These are phyloP conservation scores for Endogone sp. DNA, from an alignment of 192 early-diverging fungal species.

Conservation along the genomic window DNA sequence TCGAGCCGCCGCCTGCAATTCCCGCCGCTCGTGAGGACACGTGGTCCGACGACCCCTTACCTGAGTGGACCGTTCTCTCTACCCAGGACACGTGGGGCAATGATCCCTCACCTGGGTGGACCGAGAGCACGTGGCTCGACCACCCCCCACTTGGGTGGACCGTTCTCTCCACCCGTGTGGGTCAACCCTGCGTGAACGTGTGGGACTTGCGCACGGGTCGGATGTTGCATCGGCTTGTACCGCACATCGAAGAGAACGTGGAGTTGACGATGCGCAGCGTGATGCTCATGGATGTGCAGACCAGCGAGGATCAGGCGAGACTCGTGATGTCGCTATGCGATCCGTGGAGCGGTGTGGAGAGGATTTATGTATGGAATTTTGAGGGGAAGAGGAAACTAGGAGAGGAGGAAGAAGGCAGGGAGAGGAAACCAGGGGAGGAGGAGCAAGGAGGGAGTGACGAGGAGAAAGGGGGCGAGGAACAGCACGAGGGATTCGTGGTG, in stretches of 20 bases:
- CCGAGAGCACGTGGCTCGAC: too few relatives aligned
- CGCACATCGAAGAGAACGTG: constrained; percentile 3
- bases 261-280: neutral
- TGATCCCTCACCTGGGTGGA: too few relatives aligned
- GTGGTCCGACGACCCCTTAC: too few relatives aligned
- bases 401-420: neutral
- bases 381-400: constrained; percentile 3
- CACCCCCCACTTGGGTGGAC: too few relatives aligned
- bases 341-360: constrained; percentile 21
- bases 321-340: constrained; percentile 27
- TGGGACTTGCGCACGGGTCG: constrained; percentile 43
- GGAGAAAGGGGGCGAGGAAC: neutral
- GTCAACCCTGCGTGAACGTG: constrained; percentile 39
- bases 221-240: constrained; percentile 34
- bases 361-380: constrained; percentile 31
- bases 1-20: neutral
- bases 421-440: too few relatives aligned
- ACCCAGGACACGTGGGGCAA: too few relatives aligned
- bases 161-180: neutral
- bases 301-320: constrained; percentile 21
- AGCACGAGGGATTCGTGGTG: neutral
- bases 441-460: neutral
- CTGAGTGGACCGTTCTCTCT: too few relatives aligned
- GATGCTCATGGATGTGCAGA: neutral
- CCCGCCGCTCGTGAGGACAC: neutral